Evolutionary conservation across 305 asterid species (phyloP).

Genomic region (Caryopteris hybrid): DNA sequence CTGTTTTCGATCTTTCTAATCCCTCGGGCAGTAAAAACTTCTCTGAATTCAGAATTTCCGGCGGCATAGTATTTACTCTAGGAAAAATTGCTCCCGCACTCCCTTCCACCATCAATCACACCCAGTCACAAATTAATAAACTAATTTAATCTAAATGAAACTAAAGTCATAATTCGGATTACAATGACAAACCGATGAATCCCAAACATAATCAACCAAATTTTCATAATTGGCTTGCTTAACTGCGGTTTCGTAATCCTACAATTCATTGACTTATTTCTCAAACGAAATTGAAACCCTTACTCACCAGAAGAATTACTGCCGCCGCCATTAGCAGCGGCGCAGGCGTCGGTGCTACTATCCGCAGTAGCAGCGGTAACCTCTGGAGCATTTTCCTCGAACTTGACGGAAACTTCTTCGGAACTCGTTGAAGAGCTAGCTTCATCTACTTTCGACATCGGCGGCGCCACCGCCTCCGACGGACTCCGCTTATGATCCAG

Average conservation of each 20-base stretch:
- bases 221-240: not conserved
- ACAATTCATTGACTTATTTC: constrained; percentile 8
- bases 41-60: constrained; percentile 39
- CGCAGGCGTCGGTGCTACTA: constrained; percentile 8
- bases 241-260: constrained; percentile 12
- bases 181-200: not conserved
- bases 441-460: constrained; percentile 27
- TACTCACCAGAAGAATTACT: constrained; percentile 33
- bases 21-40: constrained; percentile 35
- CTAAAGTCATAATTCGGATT: not conserved
- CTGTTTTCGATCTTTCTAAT: constrained; percentile 65
- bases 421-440: constrained; percentile 26
- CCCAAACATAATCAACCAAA: not conserved
- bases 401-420: constrained; percentile 28
- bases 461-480: constrained; percentile 25
- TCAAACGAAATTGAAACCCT: constrained; percentile 1
- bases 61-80: constrained; percentile 40
- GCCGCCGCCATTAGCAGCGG: constrained; percentile 27
- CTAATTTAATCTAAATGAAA: not conserved
- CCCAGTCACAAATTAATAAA: constrained; percentile 19
- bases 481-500: constrained; percentile 26
- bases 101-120: constrained; percentile 39
- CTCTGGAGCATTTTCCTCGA: constrained; percentile 27
- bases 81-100: constrained; percentile 31
- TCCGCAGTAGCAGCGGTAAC: constrained; percentile 10